phyloP scores from a whole-genome alignment of 805 yeast genomes.

The Hanseniaspora taiwanica region DNA sequence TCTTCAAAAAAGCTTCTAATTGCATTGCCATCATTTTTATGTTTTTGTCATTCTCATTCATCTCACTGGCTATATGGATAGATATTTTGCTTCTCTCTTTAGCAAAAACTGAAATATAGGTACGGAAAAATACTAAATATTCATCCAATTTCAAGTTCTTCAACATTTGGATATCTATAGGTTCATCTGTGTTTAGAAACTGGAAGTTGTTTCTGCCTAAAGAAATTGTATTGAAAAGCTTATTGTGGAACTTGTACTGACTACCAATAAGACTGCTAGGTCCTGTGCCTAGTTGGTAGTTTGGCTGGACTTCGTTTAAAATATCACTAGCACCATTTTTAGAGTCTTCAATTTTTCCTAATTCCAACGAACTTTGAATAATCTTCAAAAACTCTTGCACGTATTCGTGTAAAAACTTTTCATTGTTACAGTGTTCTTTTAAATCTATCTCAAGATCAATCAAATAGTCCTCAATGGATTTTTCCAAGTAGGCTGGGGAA shows the following conservation, averaged over 20 bases:
- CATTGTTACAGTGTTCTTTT: conserved; percentile 17
- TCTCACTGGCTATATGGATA: conserved; percentile 27
- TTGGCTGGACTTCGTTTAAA: conserved; percentile 4
- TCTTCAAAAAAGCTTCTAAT: conserved; percentile 30
- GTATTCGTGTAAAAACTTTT: conserved; percentile 24
- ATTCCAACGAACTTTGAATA: conserved; percentile 5
- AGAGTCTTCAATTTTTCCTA: conserved; percentile 7
- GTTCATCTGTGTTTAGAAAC: conserved; percentile 20
- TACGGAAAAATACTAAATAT: conserved; percentile 28
- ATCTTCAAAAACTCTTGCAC: conserved; percentile 26
- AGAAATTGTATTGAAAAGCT: conserved; percentile 36
- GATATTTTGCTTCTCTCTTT: conserved; percentile 24
- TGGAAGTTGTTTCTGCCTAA: conserved; percentile 31
- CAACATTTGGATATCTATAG: conserved; percentile 24
- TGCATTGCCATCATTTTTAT: conserved; percentile 27
- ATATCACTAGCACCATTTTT: conserved; percentile 9
- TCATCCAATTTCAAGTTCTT: conserved; percentile 19
- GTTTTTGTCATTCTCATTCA: conserved; percentile 25
- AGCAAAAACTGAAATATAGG: no score
- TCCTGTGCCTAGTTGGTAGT: conserved; percentile 5
- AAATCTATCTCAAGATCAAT: conserved; percentile 27
- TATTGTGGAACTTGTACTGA: conserved; percentile 30
- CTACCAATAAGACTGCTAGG: conserved; percentile 8
- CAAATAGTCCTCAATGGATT: conserved; percentile 36
- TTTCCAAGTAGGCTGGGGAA: conserved; percentile 28